phyloP scores from a whole-genome alignment of 345 rosid genomes.

The Erucastrum elatum region DNA sequence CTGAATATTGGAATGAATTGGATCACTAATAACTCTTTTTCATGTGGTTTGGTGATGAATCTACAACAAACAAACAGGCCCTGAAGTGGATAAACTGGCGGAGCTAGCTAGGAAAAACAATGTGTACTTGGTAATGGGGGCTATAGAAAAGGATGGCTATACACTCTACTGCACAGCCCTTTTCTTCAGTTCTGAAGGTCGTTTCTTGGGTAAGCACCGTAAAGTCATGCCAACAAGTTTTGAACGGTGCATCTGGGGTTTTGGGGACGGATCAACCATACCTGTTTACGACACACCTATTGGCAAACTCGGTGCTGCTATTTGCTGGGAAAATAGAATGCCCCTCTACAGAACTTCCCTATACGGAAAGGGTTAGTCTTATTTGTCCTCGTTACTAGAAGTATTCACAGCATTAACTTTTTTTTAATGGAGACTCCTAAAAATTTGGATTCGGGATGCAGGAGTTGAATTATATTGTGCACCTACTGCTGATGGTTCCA shows the following conservation, averaged over 20 bases:
- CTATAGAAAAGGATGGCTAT: not conserved
- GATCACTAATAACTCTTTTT: not conserved
- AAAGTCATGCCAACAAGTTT: not conserved
- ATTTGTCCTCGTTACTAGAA: not conserved
- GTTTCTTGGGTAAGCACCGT: not conserved
- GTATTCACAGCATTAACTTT: not conserved
- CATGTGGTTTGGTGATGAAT: not conserved
- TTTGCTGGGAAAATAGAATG: not conserved
- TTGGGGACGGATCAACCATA: not conserved
- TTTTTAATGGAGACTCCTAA: not conserved
- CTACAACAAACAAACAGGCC: not conserved
- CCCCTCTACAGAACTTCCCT: not conserved
- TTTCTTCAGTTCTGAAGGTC: not conserved
- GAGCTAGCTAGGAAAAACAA: not conserved
- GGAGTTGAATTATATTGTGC: not conserved
- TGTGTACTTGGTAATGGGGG: not conserved
- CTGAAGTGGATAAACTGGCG: not conserved
- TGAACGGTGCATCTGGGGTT: not conserved
- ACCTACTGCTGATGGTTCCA: not conserved
- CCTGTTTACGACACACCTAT: not conserved
- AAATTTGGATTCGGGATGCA: not conserved
- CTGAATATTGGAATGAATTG: not conserved
- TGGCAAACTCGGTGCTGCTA: not conserved
- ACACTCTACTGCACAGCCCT: slow-evolving; percentile 1
- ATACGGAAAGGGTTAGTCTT: not conserved